A percentile compares a stretch with the other conserved stretches of the same genome.
Conservation (phyloP, 2,329 filamentous ascomycete genomes). For the Alternaria triticimaculans region DNA sequence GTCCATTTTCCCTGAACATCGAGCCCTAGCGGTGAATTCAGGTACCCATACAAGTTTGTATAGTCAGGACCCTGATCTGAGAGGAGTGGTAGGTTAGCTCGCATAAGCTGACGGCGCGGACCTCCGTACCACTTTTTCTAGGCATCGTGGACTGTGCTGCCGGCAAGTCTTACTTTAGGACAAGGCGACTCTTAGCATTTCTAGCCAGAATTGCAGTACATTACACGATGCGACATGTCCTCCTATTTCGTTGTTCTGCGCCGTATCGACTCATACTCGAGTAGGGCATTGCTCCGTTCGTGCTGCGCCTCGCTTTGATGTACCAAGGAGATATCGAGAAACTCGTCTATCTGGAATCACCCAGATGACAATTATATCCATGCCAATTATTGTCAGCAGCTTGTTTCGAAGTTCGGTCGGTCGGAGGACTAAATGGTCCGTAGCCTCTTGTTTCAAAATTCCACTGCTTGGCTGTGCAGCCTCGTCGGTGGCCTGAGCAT, state of each 20-base stretch:
- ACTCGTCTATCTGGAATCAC: neutral
- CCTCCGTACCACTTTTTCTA: constrained; percentile 12
- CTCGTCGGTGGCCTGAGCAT: neutral
- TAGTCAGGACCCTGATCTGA: neutral
- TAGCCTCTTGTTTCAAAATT: neutral
- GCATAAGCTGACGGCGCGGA: neutral
- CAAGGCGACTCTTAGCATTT: neutral
- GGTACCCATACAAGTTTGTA: neutral
- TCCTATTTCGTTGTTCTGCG: neutral
- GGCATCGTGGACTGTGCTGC: constrained; percentile 14
- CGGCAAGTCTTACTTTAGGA: neutral
- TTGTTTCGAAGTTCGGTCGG: neutral
- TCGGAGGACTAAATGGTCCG: neutral
- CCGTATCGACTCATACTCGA: neutral
- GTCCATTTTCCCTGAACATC: constrained; percentile 28
- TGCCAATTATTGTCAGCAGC: neutral
- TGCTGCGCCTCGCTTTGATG: neutral
- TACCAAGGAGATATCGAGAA: neutral
- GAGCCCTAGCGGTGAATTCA: constrained; percentile 2
- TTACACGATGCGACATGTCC: neutral
- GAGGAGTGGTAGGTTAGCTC: neutral
- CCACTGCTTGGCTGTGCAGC: neutral
- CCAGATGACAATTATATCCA: neutral
- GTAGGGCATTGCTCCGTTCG: neutral
- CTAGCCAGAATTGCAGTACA: neutral